phyloP scores from a whole-genome alignment of 805 yeast genomes.

The Starmerella bombicola region DNA sequence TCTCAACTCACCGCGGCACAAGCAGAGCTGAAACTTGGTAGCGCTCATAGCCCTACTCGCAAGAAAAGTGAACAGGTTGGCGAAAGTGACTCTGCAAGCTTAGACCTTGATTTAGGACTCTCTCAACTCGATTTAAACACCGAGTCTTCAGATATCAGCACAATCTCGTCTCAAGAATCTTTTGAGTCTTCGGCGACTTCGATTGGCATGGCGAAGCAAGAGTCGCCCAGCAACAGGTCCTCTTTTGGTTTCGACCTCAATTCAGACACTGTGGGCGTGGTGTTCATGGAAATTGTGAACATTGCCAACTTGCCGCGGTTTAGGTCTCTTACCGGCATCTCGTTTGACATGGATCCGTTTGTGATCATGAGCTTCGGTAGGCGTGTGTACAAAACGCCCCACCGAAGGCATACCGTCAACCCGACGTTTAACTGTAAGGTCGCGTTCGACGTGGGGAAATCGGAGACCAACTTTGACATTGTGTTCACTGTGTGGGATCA shows the following conservation, averaged over 20 bases:
- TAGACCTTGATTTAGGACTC: neutral
- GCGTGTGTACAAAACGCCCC: constrained; percentile 72
- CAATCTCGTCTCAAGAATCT: neutral
- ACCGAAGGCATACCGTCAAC: constrained; percentile 66
- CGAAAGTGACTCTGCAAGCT: neutral
- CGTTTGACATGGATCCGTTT: constrained; percentile 94
- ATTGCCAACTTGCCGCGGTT: constrained; percentile 72
- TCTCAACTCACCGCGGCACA: neutral
- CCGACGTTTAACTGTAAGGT: constrained; percentile 74
- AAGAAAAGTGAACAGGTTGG: too few relatives aligned
- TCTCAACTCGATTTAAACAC: neutral
- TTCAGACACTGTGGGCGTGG: constrained; percentile 43
- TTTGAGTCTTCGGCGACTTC: constrained; percentile 6
- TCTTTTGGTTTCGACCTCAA: constrained; percentile 18
- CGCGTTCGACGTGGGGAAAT: constrained; percentile 60
- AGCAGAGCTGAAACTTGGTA: neutral
- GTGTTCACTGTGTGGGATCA: constrained; percentile 69
- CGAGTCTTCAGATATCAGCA: too few relatives aligned
- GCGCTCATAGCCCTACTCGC: neutral
- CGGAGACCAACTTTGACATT: constrained; percentile 54
- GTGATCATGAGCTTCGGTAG: constrained; percentile 84
- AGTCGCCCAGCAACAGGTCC: neutral
- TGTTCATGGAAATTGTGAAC: constrained; percentile 61
- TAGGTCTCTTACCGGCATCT: constrained; percentile 53
- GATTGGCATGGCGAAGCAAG: constrained; percentile 10